Percentiles rank a stretch among this genome's conserved stretches.
Evolutionary conservation across 2,329 filamentous ascomycete genomes (phyloP).

Genomic region (Fusarium sp.): DNA sequence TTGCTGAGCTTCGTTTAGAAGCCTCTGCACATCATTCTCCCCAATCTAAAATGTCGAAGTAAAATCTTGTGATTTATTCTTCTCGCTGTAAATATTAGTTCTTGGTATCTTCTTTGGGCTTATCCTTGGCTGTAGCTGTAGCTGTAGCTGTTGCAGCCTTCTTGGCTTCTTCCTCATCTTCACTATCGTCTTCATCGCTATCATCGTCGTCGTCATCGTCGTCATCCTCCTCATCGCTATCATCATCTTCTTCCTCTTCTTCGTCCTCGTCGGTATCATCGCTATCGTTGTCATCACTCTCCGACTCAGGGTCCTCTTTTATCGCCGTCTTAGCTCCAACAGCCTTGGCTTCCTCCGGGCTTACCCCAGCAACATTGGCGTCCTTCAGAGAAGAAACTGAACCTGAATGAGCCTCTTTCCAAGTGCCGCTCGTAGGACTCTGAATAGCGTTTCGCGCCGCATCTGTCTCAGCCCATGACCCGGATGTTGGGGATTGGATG

Average conservation of each 20-base stretch:
- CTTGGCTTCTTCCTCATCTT: slow-evolving; percentile 35
- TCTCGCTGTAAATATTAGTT: slow-evolving; percentile 25
- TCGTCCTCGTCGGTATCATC: slow-evolving; percentile 38
- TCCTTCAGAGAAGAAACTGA: slow-evolving; percentile 3
- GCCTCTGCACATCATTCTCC: slow-evolving; percentile 32
- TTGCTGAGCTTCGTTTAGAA: slow-evolving; percentile 25
- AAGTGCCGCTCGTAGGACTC: slow-evolving; percentile 60
- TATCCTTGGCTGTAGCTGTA: slow-evolving; percentile 17
- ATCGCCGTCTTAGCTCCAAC: slow-evolving; percentile 56
- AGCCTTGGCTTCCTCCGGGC: slow-evolving; percentile 57
- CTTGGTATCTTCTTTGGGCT: slow-evolving; percentile 33
- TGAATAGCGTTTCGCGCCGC: slow-evolving; percentile 56
- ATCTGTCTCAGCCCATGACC: slow-evolving; percentile 57
- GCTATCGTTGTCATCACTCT: slow-evolving; percentile 46
- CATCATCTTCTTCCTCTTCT: slow-evolving; percentile 40
- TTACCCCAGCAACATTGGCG: slow-evolving; percentile 50
- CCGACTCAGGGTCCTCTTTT: slow-evolving; percentile 57
- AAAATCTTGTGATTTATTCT: slow-evolving; percentile 22
- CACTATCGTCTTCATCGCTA: slow-evolving; percentile 41
- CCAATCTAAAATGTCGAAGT: slow-evolving; percentile 13
- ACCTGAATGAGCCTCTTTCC: slow-evolving; percentile 54
- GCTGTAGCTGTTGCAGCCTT: slow-evolving; percentile 8
- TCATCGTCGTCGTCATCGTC: slow-evolving; percentile 42
- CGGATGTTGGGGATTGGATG: slow-evolving; percentile 63
- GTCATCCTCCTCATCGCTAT: slow-evolving; percentile 25